Evolutionary conservation across 2,329 filamentous ascomycete species (phyloP), one percentile per base, ranked within the genome.

Genomic region (Penicillium sp.): DNA sequence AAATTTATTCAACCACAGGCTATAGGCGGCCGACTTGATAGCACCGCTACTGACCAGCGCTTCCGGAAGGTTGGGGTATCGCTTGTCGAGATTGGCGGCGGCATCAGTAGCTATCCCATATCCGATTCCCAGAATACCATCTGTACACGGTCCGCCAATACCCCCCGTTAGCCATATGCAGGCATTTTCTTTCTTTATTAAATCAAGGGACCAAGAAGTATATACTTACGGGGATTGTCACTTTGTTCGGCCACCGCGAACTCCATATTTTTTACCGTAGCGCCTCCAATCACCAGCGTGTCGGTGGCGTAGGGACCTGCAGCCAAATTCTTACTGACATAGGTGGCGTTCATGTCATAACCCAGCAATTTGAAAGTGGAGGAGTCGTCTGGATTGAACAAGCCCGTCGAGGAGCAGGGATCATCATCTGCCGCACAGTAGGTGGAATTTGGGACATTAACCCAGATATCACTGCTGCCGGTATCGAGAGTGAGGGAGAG

Each of bases 1-100:
- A 4, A 88, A 73, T 63, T 89, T 85, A 71, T 90, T 86, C 24
- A 90, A 76, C 82, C 85, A 90, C 35, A 91, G 70, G 63, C 85
- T 88, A 72, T 85, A 90, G 1, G 86, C 83, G 42, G 80, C 83
- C n/a, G 84, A 82, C 16, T 78, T 69, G 57, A 88, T 89, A 48
- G 78, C 53, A 13, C 83, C 83, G 7, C 81, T 75, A 16, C 80
- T 69, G 0, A 79, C 80, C 71, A 90, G 74, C 52, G 81, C 80
- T 31, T 81, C 77, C 0, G 87, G 87, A 5, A 90, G 73, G 67
- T 90, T 90, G 31, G 80, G 69, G 69, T 90, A 90, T 0, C 80
- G 54, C 4, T 72, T 50, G 49, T 74, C 69, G 4, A 31, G 28
- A 31, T 31, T 31, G 28, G 1, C 10, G 28, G 28, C 28, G 28